Conservation (phyloP, 768 basidiomycete genomes). For the Suillus discolor region DNA sequence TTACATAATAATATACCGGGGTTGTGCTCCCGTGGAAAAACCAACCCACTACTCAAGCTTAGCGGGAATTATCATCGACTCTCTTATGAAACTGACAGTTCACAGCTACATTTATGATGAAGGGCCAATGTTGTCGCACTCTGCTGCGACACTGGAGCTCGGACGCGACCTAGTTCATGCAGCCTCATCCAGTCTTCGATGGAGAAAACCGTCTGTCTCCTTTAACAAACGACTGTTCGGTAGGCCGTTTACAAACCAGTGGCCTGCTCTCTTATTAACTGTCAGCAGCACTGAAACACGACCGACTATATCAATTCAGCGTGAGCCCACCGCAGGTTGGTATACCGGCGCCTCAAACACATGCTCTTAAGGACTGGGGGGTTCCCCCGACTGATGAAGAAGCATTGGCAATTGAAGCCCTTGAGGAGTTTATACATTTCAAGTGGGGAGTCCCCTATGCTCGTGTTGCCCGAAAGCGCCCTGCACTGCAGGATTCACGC, state of each 20-base stretch:
- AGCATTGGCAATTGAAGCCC: conserved; percentile 35
- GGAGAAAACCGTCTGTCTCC: conserved; percentile 20
- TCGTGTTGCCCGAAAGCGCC: background rate
- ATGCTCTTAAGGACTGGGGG: conserved; percentile 43
- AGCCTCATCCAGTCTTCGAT: conserved; percentile 17
- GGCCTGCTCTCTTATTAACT: conserved; percentile 3
- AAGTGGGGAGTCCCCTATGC: background rate
- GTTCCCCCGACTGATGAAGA: conserved; percentile 36
- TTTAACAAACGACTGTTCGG: background rate
- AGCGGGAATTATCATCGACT: background rate
- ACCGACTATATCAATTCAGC: conserved; percentile 27
- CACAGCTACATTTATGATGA: conserved; percentile 23
- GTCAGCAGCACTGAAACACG: conserved; percentile 18
- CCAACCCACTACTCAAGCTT: no score
- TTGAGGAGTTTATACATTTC: conserved; percentile 43
- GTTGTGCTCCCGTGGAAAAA: no score
- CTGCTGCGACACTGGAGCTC: conserved; percentile 15
- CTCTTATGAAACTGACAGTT: conserved; percentile 17
- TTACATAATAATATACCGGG: no score
- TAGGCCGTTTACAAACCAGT: background rate
- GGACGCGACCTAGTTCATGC: conserved; percentile 24
- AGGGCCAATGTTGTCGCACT: background rate
- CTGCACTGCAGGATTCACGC: background rate
- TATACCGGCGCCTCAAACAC: conserved; percentile 2
- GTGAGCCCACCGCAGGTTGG: conserved; percentile 18